Evolutionary conservation across 2,329 filamentous ascomycete species (phyloP).

Genomic region (Clonostachys chloroleuca): DNA sequence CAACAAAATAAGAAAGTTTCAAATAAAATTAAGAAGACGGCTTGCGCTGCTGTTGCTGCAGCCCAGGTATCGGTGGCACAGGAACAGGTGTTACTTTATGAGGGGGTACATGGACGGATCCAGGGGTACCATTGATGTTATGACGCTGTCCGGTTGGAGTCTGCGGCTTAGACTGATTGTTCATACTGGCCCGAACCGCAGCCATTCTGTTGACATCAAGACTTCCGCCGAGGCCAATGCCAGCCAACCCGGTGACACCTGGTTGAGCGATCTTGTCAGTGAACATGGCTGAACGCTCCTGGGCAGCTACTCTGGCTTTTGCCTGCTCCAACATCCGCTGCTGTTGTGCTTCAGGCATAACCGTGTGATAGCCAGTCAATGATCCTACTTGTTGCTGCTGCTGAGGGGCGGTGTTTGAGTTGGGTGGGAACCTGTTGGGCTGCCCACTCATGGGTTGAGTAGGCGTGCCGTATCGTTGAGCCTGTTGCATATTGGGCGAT

Average conservation of each 20-base stretch:
- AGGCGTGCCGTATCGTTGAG: constrained; percentile 23
- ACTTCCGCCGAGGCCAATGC: constrained; percentile 24
- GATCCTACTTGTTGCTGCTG: constrained; percentile 18
- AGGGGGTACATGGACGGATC: constrained; percentile 20
- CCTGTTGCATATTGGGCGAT: constrained; percentile 27
- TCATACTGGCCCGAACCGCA: constrained; percentile 27
- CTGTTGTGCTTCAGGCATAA: constrained; percentile 44
- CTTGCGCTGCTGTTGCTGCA: constrained; percentile 13
- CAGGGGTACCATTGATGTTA: constrained; percentile 27
- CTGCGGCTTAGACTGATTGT: constrained; percentile 29
- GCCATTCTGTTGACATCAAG: constrained; percentile 21
- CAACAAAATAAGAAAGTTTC: too few species aligned
- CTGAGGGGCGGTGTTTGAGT: constrained; percentile 1
- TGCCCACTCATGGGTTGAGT: constrained; percentile 18
- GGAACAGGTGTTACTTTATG: constrained; percentile 39
- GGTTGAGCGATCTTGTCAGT: constrained; percentile 38
- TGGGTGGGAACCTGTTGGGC: constrained; percentile 17
- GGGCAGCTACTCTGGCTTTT: constrained; percentile 39
- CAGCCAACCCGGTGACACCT: constrained; percentile 28
- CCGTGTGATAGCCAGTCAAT: constrained; percentile 40
- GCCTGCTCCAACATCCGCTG: constrained; percentile 47
- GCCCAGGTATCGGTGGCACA: constrained; percentile 33
- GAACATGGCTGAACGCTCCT: constrained; percentile 33
- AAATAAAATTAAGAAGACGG: too few species aligned
- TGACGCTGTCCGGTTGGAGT: constrained; percentile 8